Conservation (phyloP, 306 rosid genomes). For the Medicago truncatula region DNA sequence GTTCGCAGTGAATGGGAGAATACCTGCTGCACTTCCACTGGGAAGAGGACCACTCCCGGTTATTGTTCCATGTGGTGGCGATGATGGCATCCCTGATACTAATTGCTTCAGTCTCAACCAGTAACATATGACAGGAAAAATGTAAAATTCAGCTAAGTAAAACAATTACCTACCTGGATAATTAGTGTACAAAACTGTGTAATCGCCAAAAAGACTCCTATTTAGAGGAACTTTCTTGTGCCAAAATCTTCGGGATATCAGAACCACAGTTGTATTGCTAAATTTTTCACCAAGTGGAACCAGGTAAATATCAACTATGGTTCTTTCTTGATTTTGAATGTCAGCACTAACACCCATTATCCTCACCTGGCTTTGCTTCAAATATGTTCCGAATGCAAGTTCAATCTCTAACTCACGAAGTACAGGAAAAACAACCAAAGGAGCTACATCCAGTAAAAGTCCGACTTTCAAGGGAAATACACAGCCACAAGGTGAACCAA, state of each 20-base stretch:
- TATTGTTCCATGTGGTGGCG: constrained; percentile 55
- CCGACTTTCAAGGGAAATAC: constrained; percentile 90
- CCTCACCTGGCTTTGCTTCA: constrained; percentile 91
- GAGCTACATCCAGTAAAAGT: constrained; percentile 79
- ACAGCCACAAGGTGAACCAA: constrained; percentile 97
- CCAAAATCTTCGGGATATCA: constrained; percentile 71
- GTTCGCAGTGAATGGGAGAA: constrained; percentile 70
- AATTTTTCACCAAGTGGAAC: constrained; percentile 92
- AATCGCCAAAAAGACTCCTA: constrained; percentile 72
- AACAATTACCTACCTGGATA: constrained; percentile 87
- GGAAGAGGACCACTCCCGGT: constrained; percentile 55
- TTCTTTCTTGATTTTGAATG: constrained; percentile 72
- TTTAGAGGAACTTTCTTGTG: constrained; percentile 81
- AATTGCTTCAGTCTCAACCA: constrained; percentile 50
- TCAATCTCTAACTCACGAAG: constrained; percentile 85
- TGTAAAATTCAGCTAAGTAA: constrained; percentile 35
- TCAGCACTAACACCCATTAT: constrained; percentile 96
- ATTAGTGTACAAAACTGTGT: constrained; percentile 61
- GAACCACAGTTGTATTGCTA: constrained; percentile 77
- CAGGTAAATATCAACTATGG: constrained; percentile 79
- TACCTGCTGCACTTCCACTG: constrained; percentile 43
- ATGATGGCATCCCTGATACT: constrained; percentile 76
- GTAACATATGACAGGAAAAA: constrained; percentile 39
- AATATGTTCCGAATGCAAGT: constrained; percentile 82
- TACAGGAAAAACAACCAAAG: constrained; percentile 74